Base-by-base conservation (phyloP, 495 filamentous ascomycete species). In the Neurospora sp. region DNA sequence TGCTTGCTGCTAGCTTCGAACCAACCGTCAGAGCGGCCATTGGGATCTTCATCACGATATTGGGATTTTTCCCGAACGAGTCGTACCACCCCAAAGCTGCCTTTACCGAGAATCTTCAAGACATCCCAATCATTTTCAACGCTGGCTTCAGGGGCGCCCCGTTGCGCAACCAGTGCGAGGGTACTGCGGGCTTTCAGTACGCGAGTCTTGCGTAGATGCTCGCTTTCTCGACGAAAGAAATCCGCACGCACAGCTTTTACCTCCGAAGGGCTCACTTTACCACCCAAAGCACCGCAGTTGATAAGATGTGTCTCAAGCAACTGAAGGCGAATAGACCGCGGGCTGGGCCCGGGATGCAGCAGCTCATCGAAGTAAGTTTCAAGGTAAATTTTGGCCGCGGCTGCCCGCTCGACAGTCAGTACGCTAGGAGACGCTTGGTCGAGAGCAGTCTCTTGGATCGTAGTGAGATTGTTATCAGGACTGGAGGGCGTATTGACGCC, bases 1-100 rank as follows among this genome's bases (percentile, higher is more conserved):
- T 89, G 85, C 59, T 87, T 88, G 68, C 79, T 83, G 40, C 72
- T 69, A 12, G 61, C 74, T n/a, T 74, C 72, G 5, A 73, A 75
- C 75, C 59, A 79, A 35, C 74, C 75, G 9, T 72, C 77, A 10
- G 72, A 45, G 27, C 59, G 74, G 9, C 69, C 71, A n/a, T 70
- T 59, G 42, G 70, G 45, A 45, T 69, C 65, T 22, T 42, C 68
- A 2, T 74, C 72, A 9, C 81, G 72, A 4, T 79, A 72, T 16
- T 18, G 53, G 22, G 53, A 65, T 74, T 85, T 89, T 78, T 95
- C 91, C 20, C 88, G 89, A 8, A 97, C 94, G 35, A 98, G 85
- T 65, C 91, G 87, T 8, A 98, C 95, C 71, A 97, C 91, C 3
- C 95, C 95, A 83, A 97, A 98, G 76, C 94, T 97, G 16, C 95